These are phyloP conservation scores for Monascus purpureus DNA, from an alignment of 495 filamentous ascomycete genomes.

Conservation along the genomic window DNA sequence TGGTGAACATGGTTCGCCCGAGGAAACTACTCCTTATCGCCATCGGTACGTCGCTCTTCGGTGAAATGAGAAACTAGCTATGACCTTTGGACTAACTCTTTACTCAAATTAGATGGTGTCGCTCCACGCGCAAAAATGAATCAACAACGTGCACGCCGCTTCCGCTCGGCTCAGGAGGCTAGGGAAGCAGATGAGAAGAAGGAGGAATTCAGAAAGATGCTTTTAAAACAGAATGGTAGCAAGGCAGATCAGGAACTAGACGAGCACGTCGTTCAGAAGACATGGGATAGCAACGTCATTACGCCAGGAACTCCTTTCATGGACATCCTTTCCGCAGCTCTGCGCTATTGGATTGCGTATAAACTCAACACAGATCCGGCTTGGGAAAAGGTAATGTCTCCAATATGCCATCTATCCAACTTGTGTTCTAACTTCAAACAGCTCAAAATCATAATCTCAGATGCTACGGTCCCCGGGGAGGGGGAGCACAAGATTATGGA, in stretches of 20 bases:
- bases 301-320: slow-evolving; percentile 98
- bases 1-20: slow-evolving; percentile 95
- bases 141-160: slow-evolving; percentile 82
- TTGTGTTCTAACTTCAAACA: slow-evolving; percentile 17
- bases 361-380: slow-evolving; percentile 93
- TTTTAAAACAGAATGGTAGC: slow-evolving; percentile 52
- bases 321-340: slow-evolving; percentile 81
- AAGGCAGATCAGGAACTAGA: slow-evolving; percentile 43
- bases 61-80: background rate
- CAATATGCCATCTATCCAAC: background rate
- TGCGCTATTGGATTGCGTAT: slow-evolving; percentile 92
- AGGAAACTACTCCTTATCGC: slow-evolving; percentile 95
- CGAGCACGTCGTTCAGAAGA: slow-evolving; percentile 66
- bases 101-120: slow-evolving; percentile 55
- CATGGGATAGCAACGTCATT: slow-evolving; percentile 94
- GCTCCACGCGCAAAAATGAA: slow-evolving; percentile 96
- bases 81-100: slow-evolving; percentile 16
- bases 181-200: slow-evolving; percentile 89
- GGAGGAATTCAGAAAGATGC: slow-evolving; percentile 67
- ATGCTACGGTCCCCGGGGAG: slow-evolving; percentile 93
- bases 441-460: slow-evolving; percentile 94
- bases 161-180: slow-evolving; percentile 87
- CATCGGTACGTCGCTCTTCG: slow-evolving; percentile 54
- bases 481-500: slow-evolving; percentile 99
- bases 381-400: slow-evolving; percentile 60